phyloP scores from a whole-genome alignment of 75 land plant species.

The Sequoia sempervirens region DNA sequence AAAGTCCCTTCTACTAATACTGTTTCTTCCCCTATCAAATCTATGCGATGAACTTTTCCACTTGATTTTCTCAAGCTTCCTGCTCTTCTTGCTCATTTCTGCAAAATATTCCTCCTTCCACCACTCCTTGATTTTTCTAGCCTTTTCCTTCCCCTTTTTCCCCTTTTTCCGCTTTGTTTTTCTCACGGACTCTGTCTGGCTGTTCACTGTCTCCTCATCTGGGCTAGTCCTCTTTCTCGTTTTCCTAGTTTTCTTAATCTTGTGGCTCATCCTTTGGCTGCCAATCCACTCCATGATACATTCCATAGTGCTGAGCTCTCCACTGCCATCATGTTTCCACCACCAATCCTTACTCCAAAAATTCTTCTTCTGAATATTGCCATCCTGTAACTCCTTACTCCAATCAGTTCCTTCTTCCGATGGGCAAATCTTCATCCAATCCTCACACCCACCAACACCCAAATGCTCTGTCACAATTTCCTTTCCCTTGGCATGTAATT shows the following conservation, averaged over 20 bases:
- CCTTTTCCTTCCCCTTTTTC: constrained; percentile 28
- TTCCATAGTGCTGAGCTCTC: constrained; percentile 56
- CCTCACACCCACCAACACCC: constrained; percentile 10
- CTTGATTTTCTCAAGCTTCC: constrained; percentile 11
- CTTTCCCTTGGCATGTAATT: constrained; percentile 23
- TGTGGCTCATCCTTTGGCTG: constrained; percentile 30
- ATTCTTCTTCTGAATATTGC: constrained; percentile 9
- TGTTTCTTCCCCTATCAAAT: constrained; percentile 6
- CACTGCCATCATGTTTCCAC: constrained; percentile 70
- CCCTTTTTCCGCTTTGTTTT: not conserved
- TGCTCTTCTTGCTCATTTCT: constrained; percentile 55
- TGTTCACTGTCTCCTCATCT: constrained; percentile 12
- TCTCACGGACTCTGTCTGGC: constrained; percentile 6
- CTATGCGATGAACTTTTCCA: constrained; percentile 8
- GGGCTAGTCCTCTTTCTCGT: constrained; percentile 11
- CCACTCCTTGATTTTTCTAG: constrained; percentile 71
- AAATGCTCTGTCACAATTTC: constrained; percentile 14
- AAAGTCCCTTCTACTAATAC: not conserved
- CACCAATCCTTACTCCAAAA: constrained; percentile 59
- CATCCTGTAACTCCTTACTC: constrained; percentile 35
- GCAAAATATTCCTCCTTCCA: constrained; percentile 79
- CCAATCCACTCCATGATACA: constrained; percentile 84
- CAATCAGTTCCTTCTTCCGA: constrained; percentile 40
- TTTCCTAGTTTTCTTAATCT: constrained; percentile 16
- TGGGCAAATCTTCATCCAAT: constrained; percentile 13